A percentile compares a stretch with the other conserved stretches of the same genome.
Evolutionary conservation across 1,284 basidiomycete species (phyloP).

Genomic region (Rhodotorula sp.): DNA sequence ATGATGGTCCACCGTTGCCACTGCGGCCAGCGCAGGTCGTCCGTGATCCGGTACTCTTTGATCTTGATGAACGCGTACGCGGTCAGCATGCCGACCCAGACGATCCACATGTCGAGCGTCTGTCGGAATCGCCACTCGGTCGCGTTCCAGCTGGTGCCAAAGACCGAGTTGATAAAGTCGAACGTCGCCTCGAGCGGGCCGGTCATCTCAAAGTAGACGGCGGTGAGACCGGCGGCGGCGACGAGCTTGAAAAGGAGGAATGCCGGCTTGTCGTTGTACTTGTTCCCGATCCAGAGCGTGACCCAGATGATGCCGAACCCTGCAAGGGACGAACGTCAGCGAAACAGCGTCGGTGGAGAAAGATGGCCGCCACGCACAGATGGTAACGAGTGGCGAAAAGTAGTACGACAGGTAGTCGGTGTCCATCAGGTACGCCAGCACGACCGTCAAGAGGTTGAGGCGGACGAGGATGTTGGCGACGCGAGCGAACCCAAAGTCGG

Average conservation of each 20-base stretch:
- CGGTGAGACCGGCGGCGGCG: conserved; percentile 62
- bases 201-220: conserved; percentile 63
- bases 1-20: conserved; percentile 56
- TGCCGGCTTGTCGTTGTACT: conserved; percentile 66
- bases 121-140: conserved; percentile 82
- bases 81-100: conserved; percentile 77
- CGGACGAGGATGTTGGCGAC: conserved; percentile 70
- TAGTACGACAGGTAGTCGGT: conserved; percentile 67
- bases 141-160: conserved; percentile 75
- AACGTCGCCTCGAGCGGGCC: conserved; percentile 68
- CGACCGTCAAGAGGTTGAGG: conserved; percentile 74
- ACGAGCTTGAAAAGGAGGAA: conserved; percentile 71
- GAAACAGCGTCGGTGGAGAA: neutral
- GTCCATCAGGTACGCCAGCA: conserved; percentile 82
- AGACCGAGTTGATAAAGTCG: conserved; percentile 61
- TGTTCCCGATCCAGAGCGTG: conserved; percentile 68
- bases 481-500: conserved; percentile 73
- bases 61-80: conserved; percentile 72
- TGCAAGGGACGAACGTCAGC: neutral
- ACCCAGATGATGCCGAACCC: conserved; percentile 79
- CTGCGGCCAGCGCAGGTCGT: conserved; percentile 65
- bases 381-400: conserved; percentile 51
- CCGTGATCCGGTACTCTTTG: conserved; percentile 67
- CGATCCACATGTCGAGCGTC: conserved; percentile 80
- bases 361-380: conserved; percentile 33